A percentile compares a stretch with the other conserved stretches of the same genome.
phyloP scores from a whole-genome alignment of 2,329 filamentous ascomycete species.

The Colletotrichum graminicola region DNA sequence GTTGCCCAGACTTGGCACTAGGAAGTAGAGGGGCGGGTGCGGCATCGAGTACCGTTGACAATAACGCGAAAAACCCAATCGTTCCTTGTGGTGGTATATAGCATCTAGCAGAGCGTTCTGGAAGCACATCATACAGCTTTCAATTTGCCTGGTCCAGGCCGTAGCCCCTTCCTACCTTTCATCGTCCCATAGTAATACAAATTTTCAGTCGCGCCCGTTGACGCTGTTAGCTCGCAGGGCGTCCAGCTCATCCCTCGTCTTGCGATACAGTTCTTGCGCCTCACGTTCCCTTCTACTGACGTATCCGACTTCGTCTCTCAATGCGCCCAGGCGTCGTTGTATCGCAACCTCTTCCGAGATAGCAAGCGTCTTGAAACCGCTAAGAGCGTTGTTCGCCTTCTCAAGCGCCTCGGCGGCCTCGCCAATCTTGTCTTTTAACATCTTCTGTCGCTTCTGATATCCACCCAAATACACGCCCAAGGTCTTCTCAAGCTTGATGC shows the following conservation, averaged over 20 bases:
- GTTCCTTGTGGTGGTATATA: neutral
- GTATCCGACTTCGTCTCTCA: constrained; percentile 87
- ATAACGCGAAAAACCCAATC: neutral
- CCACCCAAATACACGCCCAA: constrained; percentile 88
- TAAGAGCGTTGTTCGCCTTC: constrained; percentile 78
- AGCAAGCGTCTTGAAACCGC: constrained; percentile 80
- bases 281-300: constrained; percentile 87
- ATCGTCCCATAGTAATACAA: constrained; percentile 21
- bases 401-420: constrained; percentile 81
- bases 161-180: neutral
- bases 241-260: constrained; percentile 81
- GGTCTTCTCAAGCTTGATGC: constrained; percentile 93
- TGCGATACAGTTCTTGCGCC: constrained; percentile 87
- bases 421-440: constrained; percentile 81
- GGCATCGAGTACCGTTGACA: neutral
- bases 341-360: constrained; percentile 85
- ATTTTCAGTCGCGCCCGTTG: constrained; percentile 41
- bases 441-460: constrained; percentile 88
- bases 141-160: constrained; percentile 25
- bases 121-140: constrained; percentile 22
- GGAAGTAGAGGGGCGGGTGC: constrained; percentile 48
- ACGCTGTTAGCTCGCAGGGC: constrained; percentile 59
- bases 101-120: constrained; percentile 9
- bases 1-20: constrained; percentile 64
- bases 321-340: constrained; percentile 74